Evolutionary conservation across 257 asterid genomes (phyloP), one percentile per base, ranked within the genome.

Genomic region (Jacaranda copaia): DNA sequence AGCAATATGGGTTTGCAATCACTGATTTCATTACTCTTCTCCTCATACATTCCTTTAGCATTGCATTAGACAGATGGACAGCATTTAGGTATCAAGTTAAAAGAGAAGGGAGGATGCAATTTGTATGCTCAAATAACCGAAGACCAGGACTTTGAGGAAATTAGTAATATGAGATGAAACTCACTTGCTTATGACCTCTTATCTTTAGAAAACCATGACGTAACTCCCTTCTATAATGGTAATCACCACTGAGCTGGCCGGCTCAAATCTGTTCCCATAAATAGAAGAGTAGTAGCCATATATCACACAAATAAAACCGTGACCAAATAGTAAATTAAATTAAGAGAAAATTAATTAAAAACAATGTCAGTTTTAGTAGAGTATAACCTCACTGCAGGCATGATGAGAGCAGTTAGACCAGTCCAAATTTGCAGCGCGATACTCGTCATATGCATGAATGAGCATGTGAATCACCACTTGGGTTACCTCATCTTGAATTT

Each of bases 401-500:
- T 91, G 98, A 82, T 95, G 98, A 76, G 97, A 93, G 43, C 99
- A 93, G 76, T 88, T 75, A 40, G 85, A n/a, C 98, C 97, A 93
- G 68, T 93, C 86, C 88, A 95, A 77, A 79, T 93, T 93, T 15
- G 89, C 93, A 46, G 91, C 96, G 20, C 96, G 94, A 42, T 98
- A 95, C 4, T 95, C 97, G 46, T 93, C 97, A 52, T 93, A 95
- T 3, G 97, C 97, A 83, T 95, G 99, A 80, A 95, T 95, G 79
- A 95, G 96, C 88, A 93, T 98, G 70, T 93, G 99, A 79, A 90
- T 91, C 80, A 95, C 87, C 42, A 91, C 97, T 85, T 93, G 99
- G 77, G 85, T 90, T 55, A 93, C 97, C 74, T 95, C 94, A 75
- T 93, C 99, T 90, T 91, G 96, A n/a, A 89, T 15, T 42, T 51